A percentile compares a stretch with the other conserved stretches of the same genome.
phyloP scores from a whole-genome alignment of 2,329 filamentous ascomycete genomes.

The Hypoxylon rubiginosum region DNA sequence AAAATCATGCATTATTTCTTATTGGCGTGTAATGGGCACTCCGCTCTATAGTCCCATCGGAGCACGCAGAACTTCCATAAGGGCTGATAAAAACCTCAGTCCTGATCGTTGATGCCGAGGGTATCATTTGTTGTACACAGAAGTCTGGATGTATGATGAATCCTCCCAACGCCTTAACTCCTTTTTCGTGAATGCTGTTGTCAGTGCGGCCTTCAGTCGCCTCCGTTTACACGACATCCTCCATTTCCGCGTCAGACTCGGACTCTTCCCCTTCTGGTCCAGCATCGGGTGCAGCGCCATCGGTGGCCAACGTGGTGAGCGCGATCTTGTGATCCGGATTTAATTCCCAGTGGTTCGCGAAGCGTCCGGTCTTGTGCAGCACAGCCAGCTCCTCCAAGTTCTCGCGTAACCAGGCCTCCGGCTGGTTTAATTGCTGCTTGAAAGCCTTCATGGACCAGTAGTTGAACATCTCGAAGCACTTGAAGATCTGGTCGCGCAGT shows the following conservation, averaged over 20 bases:
- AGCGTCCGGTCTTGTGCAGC: constrained; percentile 84
- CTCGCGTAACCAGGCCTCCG: constrained; percentile 92
- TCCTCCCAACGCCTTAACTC: constrained; percentile 37
- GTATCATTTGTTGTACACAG: constrained; percentile 47
- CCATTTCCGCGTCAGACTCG: constrained; percentile 79
- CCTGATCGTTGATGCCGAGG: constrained; percentile 40
- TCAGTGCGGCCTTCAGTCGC: background rate
- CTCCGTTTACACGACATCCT: constrained; percentile 71
- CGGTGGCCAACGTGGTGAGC: constrained; percentile 64
- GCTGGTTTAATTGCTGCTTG: constrained; percentile 82
- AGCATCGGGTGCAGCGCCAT: constrained; percentile 61
- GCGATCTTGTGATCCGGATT: constrained; percentile 75
- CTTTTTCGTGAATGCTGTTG: constrained; percentile 29
- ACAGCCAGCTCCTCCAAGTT: constrained; percentile 86
- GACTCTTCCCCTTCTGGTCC: constrained; percentile 66
- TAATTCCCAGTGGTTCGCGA: constrained; percentile 87
- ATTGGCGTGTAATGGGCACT: background rate
- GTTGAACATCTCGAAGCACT: constrained; percentile 84
- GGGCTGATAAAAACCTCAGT: constrained; percentile 26
- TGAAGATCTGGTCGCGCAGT: constrained; percentile 86
- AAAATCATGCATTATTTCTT: background rate
- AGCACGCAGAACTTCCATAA: background rate
- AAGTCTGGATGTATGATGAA: constrained; percentile 13
- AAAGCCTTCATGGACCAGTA: constrained; percentile 96
- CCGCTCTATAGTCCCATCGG: background rate